phyloP scores from a whole-genome alignment of 495 filamentous ascomycete genomes.

The Aspergillus steynii region DNA sequence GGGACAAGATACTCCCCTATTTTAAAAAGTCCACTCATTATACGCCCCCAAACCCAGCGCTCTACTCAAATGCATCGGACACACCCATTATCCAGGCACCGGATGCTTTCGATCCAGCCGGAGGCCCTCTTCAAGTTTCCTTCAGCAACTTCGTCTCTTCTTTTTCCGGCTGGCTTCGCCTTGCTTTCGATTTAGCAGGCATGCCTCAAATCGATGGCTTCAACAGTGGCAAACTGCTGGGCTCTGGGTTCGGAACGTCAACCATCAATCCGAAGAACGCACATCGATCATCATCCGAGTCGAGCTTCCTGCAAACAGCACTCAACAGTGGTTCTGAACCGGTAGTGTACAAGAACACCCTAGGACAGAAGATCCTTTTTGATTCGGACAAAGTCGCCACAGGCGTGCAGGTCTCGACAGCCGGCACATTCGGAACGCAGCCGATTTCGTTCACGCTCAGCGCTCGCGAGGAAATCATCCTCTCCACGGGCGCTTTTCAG shows the following conservation, averaged over 20 bases:
- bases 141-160: conserved; percentile 24
- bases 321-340: conserved; percentile 22
- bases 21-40: conserved; percentile 50
- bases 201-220: conserved; percentile 32
- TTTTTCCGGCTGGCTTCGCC: conserved; percentile 26
- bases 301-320: conserved; percentile 38
- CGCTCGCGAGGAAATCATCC: conserved; percentile 56
- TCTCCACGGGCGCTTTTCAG: conserved; percentile 52
- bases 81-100: conserved; percentile 9
- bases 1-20: conserved; percentile 50
- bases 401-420: conserved; percentile 42
- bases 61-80: conserved; percentile 33
- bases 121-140: conserved; percentile 39
- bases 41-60: conserved; percentile 44
- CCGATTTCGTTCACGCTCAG: conserved; percentile 37
- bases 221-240: conserved; percentile 37
- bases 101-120: conserved; percentile 25
- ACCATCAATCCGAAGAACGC: conserved; percentile 38
- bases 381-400: conserved; percentile 44
- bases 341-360: conserved; percentile 40
- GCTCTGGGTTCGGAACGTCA: conserved; percentile 27
- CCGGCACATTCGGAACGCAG: conserved; percentile 27
- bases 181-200: conserved; percentile 31
- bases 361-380: conserved; percentile 47
- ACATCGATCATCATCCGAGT: conserved; percentile 39